These are phyloP conservation scores for Fusarium algeriense DNA, from an alignment of 2,329 filamentous ascomycete species.

Conservation along the genomic window DNA sequence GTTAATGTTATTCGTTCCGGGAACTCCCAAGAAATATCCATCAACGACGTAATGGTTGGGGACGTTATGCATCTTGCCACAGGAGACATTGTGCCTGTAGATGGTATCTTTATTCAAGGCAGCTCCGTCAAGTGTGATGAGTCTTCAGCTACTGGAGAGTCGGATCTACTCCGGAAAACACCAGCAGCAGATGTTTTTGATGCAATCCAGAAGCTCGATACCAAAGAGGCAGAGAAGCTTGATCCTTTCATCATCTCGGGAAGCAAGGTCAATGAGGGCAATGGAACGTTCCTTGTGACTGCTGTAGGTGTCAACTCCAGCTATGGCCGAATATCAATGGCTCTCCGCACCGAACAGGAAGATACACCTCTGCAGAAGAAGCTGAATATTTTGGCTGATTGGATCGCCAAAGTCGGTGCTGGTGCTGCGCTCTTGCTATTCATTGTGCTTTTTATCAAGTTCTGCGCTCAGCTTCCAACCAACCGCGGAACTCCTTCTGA, in stretches of 20 bases:
- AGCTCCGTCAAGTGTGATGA: conserved; percentile 73
- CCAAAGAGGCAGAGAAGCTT: conserved; percentile 59
- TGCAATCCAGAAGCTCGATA: conserved; percentile 60
- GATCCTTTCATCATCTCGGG: conserved; percentile 75
- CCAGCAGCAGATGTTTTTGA: conserved; percentile 69
- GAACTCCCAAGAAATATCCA: conserved; percentile 71
- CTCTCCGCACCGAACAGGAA: conserved; percentile 63
- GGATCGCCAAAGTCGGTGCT: conserved; percentile 62
- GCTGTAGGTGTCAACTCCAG: conserved; percentile 68
- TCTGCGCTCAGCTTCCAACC: conserved; percentile 71
- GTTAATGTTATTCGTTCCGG: conserved; percentile 77
- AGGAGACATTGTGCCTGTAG: conserved; percentile 77
- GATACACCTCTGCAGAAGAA: conserved; percentile 68
- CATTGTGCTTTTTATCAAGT: conserved; percentile 82
- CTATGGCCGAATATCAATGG: conserved; percentile 68
- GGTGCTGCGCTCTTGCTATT: conserved; percentile 80
- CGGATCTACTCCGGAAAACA: conserved; percentile 77
- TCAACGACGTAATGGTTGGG: conserved; percentile 76
- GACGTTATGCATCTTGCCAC: conserved; percentile 77
- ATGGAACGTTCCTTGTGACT: conserved; percentile 67
- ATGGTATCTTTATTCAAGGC: conserved; percentile 74
- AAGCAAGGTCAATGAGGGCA: conserved; percentile 65
- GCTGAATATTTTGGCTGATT: conserved; percentile 54
- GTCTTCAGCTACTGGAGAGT: conserved; percentile 80
- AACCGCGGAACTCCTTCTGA: conserved; percentile 62